Percentiles rank a stretch among this genome's conserved stretches.
These are phyloP conservation scores for Rubroboletus pulcherrimus DNA, from an alignment of 768 basidiomycete species.

Conservation along the genomic window DNA sequence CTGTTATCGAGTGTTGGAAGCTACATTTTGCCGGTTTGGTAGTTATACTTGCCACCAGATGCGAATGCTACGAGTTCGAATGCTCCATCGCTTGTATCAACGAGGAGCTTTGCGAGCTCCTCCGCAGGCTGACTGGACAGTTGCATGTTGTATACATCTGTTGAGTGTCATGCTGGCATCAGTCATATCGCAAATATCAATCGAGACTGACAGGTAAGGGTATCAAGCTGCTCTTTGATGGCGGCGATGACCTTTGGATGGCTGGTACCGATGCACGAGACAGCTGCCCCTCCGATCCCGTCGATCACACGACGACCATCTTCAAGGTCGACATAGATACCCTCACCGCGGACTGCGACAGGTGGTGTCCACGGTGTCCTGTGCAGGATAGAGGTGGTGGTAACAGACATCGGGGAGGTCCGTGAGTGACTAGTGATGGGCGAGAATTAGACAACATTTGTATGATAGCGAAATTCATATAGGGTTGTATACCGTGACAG, in stretches of 20 bases:
- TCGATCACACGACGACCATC: constrained; percentile 71
- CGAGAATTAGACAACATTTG: not conserved
- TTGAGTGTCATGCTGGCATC: not conserved
- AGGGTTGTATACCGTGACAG: not conserved
- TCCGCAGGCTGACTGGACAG: constrained; percentile 79
- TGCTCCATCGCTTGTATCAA: constrained; percentile 66
- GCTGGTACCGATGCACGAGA: constrained; percentile 70
- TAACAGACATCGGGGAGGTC: constrained; percentile 13
- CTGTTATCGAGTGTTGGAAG: constrained; percentile 35
- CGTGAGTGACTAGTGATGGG: not conserved
- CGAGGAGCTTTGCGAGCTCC: constrained; percentile 62
- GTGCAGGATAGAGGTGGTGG: constrained; percentile 48
- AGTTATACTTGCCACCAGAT: constrained; percentile 57
- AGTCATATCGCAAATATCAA: not conserved
- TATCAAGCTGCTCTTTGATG: constrained; percentile 77
- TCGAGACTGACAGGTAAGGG: constrained; percentile 59
- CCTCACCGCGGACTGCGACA: constrained; percentile 60
- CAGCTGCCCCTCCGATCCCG: constrained; percentile 83
- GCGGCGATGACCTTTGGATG: constrained; percentile 71
- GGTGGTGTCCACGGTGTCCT: constrained; percentile 74
- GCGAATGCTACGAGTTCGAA: constrained; percentile 70
- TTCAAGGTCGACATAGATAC: constrained; percentile 68
- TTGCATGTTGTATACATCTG: constrained; percentile 88
- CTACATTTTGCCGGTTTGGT: not conserved
- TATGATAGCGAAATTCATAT: not conserved